phyloP scores from a whole-genome alignment of 257 asterid species.

The Hygrophila difformis region DNA sequence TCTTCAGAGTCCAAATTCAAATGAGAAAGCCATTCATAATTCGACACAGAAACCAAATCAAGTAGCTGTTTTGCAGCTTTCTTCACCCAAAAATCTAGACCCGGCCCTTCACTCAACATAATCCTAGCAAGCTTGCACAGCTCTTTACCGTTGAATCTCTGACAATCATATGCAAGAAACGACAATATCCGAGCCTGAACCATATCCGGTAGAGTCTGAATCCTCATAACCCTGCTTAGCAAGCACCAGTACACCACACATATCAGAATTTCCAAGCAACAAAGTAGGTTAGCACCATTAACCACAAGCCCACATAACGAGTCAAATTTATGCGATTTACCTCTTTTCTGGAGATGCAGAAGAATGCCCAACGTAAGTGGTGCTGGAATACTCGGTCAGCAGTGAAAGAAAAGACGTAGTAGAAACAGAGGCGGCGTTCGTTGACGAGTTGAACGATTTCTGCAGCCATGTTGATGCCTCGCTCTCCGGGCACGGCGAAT shows the following conservation, averaged over 20 bases:
- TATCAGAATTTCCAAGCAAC: background rate
- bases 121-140: constrained; percentile 45
- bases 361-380: constrained; percentile 9
- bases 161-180: constrained; percentile 42
- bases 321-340: constrained; percentile 7
- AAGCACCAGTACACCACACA: constrained; percentile 16
- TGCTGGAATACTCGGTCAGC: constrained; percentile 22
- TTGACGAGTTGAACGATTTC: constrained; percentile 31
- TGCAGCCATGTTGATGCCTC: constrained; percentile 68
- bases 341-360: constrained; percentile 23
- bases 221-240: constrained; percentile 49
- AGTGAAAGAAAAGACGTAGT: constrained; percentile 14
- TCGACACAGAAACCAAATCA: constrained; percentile 42
- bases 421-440: constrained; percentile 14
- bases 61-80: constrained; percentile 61
- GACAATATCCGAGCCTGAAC: constrained; percentile 61
- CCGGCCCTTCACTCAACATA: constrained; percentile 26
- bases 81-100: constrained; percentile 69
- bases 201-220: constrained; percentile 46
- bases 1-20: constrained; percentile 59
- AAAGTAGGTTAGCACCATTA: background rate
- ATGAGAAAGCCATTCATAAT: constrained; percentile 43
- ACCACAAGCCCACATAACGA: background rate
- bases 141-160: constrained; percentile 36
- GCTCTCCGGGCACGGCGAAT: constrained; percentile 59